Evolutionary conservation across 2,329 filamentous ascomycete genomes (phyloP).

Genomic region (Trichoderma sp.): DNA sequence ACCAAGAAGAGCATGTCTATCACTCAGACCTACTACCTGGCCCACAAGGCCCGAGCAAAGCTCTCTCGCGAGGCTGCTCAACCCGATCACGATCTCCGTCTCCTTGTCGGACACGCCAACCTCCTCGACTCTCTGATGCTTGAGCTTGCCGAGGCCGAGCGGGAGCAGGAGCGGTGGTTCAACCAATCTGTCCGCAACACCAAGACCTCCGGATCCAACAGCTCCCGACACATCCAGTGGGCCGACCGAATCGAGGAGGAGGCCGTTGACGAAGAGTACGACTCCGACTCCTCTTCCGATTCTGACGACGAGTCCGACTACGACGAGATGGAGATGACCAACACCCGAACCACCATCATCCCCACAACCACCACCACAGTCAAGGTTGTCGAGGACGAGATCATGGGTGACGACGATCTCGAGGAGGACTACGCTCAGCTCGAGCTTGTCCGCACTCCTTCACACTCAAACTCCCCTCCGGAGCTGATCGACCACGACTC

Average conservation of each 20-base stretch:
- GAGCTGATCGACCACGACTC: constrained; percentile 70
- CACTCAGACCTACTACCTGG: constrained; percentile 97
- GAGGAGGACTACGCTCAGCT: constrained; percentile 68
- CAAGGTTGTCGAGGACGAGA: constrained; percentile 43
- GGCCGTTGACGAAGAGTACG: constrained; percentile 59
- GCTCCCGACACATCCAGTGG: constrained; percentile 82
- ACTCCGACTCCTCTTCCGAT: constrained; percentile 56
- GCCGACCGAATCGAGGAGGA: constrained; percentile 77
- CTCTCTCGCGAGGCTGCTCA: constrained; percentile 88
- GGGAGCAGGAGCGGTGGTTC: constrained; percentile 97
- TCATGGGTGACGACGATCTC: constrained; percentile 54
- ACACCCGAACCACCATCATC: constrained; percentile 36
- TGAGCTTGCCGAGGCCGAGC: constrained; percentile 86
- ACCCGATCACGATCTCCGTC: constrained; percentile 89
- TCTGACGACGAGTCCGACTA: constrained; percentile 53
- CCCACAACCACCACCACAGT: constrained; percentile 40
- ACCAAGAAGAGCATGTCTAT: constrained; percentile 89
- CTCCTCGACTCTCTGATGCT: constrained; percentile 96
- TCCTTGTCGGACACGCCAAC: constrained; percentile 97
- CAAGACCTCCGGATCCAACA: constrained; percentile 54
- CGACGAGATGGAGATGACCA: constrained; percentile 55
- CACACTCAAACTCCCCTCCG: constrained; percentile 65
- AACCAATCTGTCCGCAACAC: constrained; percentile 88
- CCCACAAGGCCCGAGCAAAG: constrained; percentile 95
- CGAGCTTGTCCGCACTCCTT: constrained; percentile 67